Evolutionary conservation across 2,329 filamentous ascomycete species (phyloP).

Genomic region (Aspergillus persii): DNA sequence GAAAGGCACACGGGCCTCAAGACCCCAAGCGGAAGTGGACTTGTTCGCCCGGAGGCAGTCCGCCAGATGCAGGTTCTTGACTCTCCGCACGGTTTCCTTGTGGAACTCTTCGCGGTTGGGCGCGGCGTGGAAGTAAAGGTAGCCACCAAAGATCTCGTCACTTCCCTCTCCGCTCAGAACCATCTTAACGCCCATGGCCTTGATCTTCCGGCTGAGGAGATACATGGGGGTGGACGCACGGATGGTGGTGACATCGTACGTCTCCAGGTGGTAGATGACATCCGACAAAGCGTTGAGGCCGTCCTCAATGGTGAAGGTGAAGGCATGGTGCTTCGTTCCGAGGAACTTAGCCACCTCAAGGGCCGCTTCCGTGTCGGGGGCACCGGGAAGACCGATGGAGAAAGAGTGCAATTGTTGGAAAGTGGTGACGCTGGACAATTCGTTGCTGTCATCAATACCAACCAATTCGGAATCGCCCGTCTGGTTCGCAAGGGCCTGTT

Average conservation of each 20-base stretch:
- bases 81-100: slow-evolving; percentile 85
- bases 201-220: slow-evolving; percentile 95
- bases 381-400: slow-evolving; percentile 91
- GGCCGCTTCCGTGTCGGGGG: slow-evolving; percentile 89
- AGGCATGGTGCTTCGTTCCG: slow-evolving; percentile 95
- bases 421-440: slow-evolving; percentile 84
- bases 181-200: slow-evolving; percentile 99
- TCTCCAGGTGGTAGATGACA: slow-evolving; percentile 97
- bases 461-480: slow-evolving; percentile 63
- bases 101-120: slow-evolving; percentile 92
- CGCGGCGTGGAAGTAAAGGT: slow-evolving; percentile 96
- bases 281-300: slow-evolving; percentile 95
- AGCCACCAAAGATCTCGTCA: slow-evolving; percentile 97
- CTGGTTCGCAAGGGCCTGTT: slow-evolving; percentile 44
- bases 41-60: slow-evolving; percentile 99
- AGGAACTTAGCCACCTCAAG: slow-evolving; percentile 93
- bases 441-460: slow-evolving; percentile 89
- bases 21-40: slow-evolving; percentile 95
- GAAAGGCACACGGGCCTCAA: slow-evolving; percentile 97
- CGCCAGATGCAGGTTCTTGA: slow-evolving; percentile 95
- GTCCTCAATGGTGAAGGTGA: slow-evolving; percentile 97
- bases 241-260: slow-evolving; percentile 97
- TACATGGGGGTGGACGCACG: slow-evolving; percentile 99
- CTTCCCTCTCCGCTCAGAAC: slow-evolving; percentile 94
- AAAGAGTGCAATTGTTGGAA: slow-evolving; percentile 97